phyloP scores from a whole-genome alignment of 2,329 filamentous ascomycete species.

The Xylaria sp. region DNA sequence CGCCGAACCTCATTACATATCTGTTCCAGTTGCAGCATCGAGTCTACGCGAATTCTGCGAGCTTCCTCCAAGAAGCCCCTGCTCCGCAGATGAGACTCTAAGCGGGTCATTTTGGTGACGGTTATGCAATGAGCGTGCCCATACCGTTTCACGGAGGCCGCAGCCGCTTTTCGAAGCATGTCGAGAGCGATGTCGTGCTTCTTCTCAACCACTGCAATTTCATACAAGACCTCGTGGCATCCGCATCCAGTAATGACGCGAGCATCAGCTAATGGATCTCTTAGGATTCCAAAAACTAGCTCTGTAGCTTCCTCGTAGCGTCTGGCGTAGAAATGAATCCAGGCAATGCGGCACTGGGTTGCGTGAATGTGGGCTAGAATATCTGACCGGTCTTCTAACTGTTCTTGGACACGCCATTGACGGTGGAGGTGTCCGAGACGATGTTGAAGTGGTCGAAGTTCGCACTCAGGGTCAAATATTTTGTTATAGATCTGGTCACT shows the following conservation, averaged over 20 bases:
- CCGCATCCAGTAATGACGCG: conserved; percentile 7
- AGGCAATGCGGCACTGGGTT: conserved; percentile 15
- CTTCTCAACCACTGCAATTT: conserved; percentile 20
- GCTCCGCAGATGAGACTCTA: conserved; percentile 5
- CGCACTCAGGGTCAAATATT: neutral
- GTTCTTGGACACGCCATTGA: neutral
- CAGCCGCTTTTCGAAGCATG: conserved; percentile 14
- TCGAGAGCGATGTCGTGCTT: conserved; percentile 11
- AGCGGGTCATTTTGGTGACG: neutral
- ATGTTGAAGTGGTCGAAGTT: conserved; percentile 8
- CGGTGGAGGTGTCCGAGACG: conserved; percentile 1
- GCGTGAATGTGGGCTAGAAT: neutral
- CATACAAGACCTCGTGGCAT: conserved; percentile 22
- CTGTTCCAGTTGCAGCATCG: neutral
- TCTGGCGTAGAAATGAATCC: conserved; percentile 1
- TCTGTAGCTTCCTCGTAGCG: conserved; percentile 14
- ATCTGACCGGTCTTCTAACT: neutral
- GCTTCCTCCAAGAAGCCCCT: conserved; percentile 13
- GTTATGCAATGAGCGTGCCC: conserved; percentile 6
- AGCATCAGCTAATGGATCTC: neutral
- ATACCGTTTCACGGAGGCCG: conserved; percentile 1
- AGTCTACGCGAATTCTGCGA: conserved; percentile 5
- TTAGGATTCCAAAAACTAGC: neutral
- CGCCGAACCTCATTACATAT: conserved; percentile 6
- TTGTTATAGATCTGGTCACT: conserved; percentile 1